Conservation (phyloP, 179 eudicot species). For the Drosera spatulata region DNA sequence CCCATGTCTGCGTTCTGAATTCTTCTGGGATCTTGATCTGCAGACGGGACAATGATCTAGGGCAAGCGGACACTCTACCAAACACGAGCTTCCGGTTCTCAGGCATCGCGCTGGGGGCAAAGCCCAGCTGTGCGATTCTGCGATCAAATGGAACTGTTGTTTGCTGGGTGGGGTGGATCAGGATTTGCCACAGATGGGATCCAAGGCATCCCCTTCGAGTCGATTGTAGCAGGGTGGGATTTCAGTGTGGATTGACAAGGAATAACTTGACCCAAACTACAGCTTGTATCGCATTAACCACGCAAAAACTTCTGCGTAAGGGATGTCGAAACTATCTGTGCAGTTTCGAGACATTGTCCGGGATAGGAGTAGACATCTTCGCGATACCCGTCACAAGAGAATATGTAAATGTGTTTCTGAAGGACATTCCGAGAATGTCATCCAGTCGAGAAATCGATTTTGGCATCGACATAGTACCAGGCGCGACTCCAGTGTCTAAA, state of each 20-base stretch:
- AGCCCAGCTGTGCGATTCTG: slow-evolving; percentile 35
- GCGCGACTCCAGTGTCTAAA: too few relatives aligned
- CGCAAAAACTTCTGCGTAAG: too few relatives aligned
- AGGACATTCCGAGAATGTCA: too few relatives aligned
- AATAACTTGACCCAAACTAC: slow-evolving; percentile 20
- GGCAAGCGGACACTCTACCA: slow-evolving; percentile 31
- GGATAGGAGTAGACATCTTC: too few relatives aligned
- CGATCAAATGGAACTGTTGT: slow-evolving; percentile 28
- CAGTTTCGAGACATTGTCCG: too few relatives aligned
- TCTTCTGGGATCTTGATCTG: slow-evolving; percentile 31
- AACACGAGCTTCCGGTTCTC: slow-evolving; percentile 21
- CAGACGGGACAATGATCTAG: slow-evolving; percentile 28
- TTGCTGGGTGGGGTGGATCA: slow-evolving; percentile 44
- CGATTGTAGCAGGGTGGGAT: slow-evolving; percentile 38
- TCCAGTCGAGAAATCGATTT: too few relatives aligned
- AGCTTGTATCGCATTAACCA: too few relatives aligned
- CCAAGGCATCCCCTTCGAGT: slow-evolving; percentile 20
- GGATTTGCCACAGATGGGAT: slow-evolving; percentile 7
- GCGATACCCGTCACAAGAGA: too few relatives aligned
- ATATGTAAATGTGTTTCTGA: too few relatives aligned
- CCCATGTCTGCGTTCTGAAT: slow-evolving; percentile 47
- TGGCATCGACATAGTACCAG: too few relatives aligned
- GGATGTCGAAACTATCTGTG: too few relatives aligned
- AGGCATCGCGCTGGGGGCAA: slow-evolving; percentile 29
- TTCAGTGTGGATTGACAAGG: slow-evolving; percentile 37